Evolutionary conservation across 2,329 filamentous ascomycete genomes (phyloP).

Genomic region (Aspergillus aculeatus): DNA sequence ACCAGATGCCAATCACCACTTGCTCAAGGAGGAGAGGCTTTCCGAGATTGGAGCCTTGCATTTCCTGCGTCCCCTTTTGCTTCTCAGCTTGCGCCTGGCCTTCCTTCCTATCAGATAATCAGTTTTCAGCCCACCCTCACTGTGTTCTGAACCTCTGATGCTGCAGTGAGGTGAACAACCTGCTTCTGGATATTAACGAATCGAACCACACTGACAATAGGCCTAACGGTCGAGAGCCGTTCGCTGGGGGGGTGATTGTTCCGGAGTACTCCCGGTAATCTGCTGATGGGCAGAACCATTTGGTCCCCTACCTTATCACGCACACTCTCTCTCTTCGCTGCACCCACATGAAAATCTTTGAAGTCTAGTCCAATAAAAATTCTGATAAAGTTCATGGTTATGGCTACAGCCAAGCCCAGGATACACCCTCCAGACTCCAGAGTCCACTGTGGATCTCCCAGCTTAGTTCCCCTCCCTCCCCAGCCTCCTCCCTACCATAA

Average conservation of each 20-base stretch:
- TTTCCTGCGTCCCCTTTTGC: constrained; percentile 21
- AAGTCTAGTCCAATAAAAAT: not conserved
- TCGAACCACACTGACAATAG: not conserved
- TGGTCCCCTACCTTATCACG: not conserved
- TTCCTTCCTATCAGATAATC: constrained; percentile 17
- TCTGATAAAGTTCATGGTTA: not conserved
- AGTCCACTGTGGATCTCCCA: not conserved
- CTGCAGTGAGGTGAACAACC: not conserved
- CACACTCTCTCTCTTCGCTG: not conserved
- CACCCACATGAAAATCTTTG: not conserved
- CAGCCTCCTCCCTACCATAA: not conserved
- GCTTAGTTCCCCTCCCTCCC: not conserved
- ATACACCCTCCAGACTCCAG: not conserved
- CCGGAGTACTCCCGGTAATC: not conserved
- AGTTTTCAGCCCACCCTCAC: constrained; percentile 8
- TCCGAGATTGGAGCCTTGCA: constrained; percentile 34
- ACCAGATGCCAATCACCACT: constrained; percentile 26
- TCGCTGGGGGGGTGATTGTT: not conserved
- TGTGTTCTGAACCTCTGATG: not conserved
- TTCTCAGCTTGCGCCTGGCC: constrained; percentile 20
- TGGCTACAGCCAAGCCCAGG: not conserved
- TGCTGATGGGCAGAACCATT: not conserved
- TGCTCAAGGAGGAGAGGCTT: constrained; percentile 15
- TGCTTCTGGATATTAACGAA: not conserved
- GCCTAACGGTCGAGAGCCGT: not conserved